Conservation (phyloP, 352 stramenopile species). For the Phytophthora fragariae region DNA sequence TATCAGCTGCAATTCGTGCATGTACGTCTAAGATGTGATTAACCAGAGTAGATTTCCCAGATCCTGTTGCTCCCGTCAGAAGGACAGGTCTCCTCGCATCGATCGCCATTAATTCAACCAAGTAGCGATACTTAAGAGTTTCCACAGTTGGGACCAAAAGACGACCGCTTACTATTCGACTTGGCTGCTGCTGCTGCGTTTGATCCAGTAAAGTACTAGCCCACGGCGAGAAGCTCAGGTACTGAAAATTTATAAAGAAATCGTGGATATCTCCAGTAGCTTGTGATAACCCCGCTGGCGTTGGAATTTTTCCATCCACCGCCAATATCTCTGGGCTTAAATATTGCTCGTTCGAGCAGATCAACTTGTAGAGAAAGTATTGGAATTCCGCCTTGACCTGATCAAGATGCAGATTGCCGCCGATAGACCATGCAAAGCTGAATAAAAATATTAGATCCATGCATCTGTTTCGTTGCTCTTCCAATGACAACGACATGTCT, state of each 20-base stretch:
- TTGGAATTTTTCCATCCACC: constrained; percentile 63
- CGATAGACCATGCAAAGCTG: constrained; percentile 78
- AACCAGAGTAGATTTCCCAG: constrained; percentile 89
- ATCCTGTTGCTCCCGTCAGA: constrained; percentile 89
- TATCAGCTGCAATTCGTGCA: constrained; percentile 30
- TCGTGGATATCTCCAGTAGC: constrained; percentile 69
- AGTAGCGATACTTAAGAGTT: constrained; percentile 69
- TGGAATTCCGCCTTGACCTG: constrained; percentile 50
- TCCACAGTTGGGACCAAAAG: constrained; percentile 74
- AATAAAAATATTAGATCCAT: constrained; percentile 77
- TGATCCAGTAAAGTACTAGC: constrained; percentile 23
- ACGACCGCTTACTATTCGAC: constrained; percentile 20
- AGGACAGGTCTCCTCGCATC: constrained; percentile 81
- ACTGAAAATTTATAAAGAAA: constrained; percentile 72
- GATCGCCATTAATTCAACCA: constrained; percentile 62
- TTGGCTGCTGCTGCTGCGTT: constrained; percentile 24
- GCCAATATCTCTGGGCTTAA: constrained; percentile 59
- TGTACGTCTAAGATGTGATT: constrained; percentile 69
- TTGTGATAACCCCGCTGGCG: constrained; percentile 47
- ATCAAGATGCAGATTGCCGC: constrained; percentile 64
- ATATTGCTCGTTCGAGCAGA: constrained; percentile 56
- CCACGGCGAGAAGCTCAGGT: constrained; percentile 75
- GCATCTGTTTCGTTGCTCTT: constrained; percentile 60
- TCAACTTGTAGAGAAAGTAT: constrained; percentile 54
- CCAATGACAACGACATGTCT: constrained; percentile 34